Base-by-base conservation (phyloP, 768 basidiomycete species). In the Serendipita sp. region DNA sequence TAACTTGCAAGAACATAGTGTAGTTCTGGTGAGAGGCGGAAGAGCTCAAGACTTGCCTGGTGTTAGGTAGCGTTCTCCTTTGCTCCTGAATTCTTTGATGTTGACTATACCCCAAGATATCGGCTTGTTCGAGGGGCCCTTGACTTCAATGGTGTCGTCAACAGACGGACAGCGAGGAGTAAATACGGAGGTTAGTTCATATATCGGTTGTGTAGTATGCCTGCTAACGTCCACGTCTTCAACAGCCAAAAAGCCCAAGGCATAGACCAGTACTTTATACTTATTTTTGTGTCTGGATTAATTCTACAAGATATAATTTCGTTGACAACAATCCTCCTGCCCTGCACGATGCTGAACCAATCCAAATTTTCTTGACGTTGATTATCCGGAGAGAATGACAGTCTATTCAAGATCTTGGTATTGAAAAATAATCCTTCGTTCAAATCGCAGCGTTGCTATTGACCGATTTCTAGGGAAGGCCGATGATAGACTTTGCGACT, bases 1-100 rank as follows among this genome's bases (percentile, higher is more conserved):
- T 73, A 97, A 96, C 72, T 74, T 98, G 70, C 96, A 98, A 76
- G 96, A 98, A 73, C 96, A 99, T 71, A 88, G 87, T 74, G 95
- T 98, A 3, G 93, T 98, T 1, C 74, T 97, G 48, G 83, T 98
- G n/a, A 78, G 94, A 70, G 96, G 96, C 3, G 96, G 96, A 13
- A 83, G 92, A 76, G 87, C 92, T 1, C 94, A 97, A 78, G 96
- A 99, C 85, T 79, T 98, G 73, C 95, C 95, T 44, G 94, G 96
- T 81, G 90, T 97, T 34, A 85, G 89, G 96, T 96, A 69, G 63
- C 83, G 68, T 28, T 1, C 35, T 46, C 47, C 5, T 74, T 28
- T 45, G 13, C 16, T 45, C 15, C 62, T 63, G 34, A 41, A 5
- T 24, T 24, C 24, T 24, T 24, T 1, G 24, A 24, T 24, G 24